Conservation (phyloP, 306 rosid species). For the Ormosia emarginata region DNA sequence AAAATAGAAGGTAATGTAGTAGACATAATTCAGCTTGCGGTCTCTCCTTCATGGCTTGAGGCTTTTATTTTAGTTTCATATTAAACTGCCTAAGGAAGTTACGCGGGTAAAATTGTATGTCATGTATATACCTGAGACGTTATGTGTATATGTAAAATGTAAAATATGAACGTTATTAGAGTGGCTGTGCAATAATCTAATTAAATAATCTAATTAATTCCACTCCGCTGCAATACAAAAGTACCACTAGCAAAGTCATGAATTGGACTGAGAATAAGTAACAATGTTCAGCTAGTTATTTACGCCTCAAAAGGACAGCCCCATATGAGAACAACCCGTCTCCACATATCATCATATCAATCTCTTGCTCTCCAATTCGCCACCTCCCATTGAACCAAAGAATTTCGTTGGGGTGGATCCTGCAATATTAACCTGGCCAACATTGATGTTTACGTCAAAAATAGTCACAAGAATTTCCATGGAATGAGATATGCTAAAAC, state of each 20-base stretch:
- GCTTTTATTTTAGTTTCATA: neutral
- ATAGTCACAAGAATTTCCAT: neutral
- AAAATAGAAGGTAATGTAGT: neutral
- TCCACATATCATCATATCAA: neutral
- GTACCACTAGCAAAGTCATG: neutral
- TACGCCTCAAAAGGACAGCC: neutral
- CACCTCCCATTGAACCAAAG: neutral
- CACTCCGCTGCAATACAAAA: neutral
- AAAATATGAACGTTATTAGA: neutral
- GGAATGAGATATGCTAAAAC: neutral
- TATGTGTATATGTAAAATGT: neutral
- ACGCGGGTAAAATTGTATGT: neutral
- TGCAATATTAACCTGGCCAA: neutral
- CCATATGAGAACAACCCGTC: neutral
- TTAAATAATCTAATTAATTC: neutral
- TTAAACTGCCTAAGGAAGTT: neutral
- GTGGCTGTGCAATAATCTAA: neutral
- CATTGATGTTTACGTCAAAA: constrained; percentile 12
- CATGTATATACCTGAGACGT: neutral
- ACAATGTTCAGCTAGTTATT: neutral
- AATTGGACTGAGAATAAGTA: neutral
- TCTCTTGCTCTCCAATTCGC: neutral
- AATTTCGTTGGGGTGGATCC: neutral
- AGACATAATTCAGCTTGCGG: neutral
- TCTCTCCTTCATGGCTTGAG: neutral